Evolutionary conservation across 2,329 filamentous ascomycete genomes (phyloP), one percentile per base, ranked within the genome.

Genomic region (Stagonosporopsis cucurbitacearum): DNA sequence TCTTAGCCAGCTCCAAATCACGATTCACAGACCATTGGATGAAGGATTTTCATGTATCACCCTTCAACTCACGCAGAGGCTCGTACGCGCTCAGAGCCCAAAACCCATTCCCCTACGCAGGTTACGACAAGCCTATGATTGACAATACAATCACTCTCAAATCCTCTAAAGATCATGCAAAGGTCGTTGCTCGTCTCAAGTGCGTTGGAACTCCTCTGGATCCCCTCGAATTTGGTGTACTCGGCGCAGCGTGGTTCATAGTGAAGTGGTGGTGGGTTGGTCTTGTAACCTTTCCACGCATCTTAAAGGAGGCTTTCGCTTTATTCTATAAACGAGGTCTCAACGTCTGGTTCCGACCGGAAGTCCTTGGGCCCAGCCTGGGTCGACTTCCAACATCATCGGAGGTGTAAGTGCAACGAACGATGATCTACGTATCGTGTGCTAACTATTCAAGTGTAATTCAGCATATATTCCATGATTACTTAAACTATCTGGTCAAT

Each of bases 31-130:
- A 82, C 19, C 75, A 76, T 0, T 90, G 86, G 84, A 72, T 77
- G 6, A 92, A 93, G 64, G 88, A 90, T 61, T 90, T 92, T 60
- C 89, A 91, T 67, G 87, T 91, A 17, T 92, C 88, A 1, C 87
- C 88, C 0, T 92, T 92, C 79, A 92, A 89, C 69, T 79, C 79
- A 40, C 69, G 80, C 25, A 78, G 81, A 59, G 80, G 80, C 1
- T 75, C 74, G 0, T 83, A 83, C 64, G 75, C 77, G 1, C 68
- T 82, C 7, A 75, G 76, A 53, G 80, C 81, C 2, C 62, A 74
- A 3, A 76, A 83, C 58, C 81, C 81, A 2, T 74, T 82, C 20
- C 69, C 69, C 17, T 66, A 62, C 8, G 62, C 50, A 25, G 51
- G 49, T 8, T 65, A 9, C 71, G 72, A 45, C 71, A 75, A 19